Base-by-base conservation (phyloP, 805 yeast genomes). In the Teunomyces tritomae region DNA sequence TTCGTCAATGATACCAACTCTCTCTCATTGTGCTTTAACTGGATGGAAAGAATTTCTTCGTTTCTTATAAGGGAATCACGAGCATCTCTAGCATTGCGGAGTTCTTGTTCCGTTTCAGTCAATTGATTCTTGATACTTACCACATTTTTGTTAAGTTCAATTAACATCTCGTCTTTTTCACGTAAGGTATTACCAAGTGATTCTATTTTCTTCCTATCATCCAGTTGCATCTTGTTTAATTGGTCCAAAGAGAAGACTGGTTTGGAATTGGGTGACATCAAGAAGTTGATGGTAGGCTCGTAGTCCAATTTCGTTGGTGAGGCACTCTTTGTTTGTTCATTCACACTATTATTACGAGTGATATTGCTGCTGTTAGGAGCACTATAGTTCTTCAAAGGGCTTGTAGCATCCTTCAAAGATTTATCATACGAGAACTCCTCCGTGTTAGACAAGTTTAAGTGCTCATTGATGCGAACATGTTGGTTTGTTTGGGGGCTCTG, bases 261-360 rank as follows among this genome's bases (percentile, higher is more conserved):
- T 41, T 60, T 65, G 4, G 69, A 63, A 41, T 62, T 63, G n/a
- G 68, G 68, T 4, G 68, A 61, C 60, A 62, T 55, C 17, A 61
- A 45, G 40, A 66, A 58, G 49, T 65, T 64, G 9, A 62, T 60
- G 3, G 70, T 64, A 5, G 67, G 68, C 43, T 67, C 69, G 40
- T 61, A 53, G 24, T 55, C 63, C 11, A 56, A 28, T 9, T 49
- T 49, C 8, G 43, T 35, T 17, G 34, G 34, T 17, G 13, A 16
- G 8, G 8, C 60, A 9, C 44, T 46, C 14, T 50, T 56, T 26
- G 17, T 34, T 28, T 28, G 28, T 10, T 42, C 29, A n/a, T 28
- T 42, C 20, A 30, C 24, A 8, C 32, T 29, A 32, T 39, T 44
- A 5, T 45, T 28, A 17, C 40, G 40, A 10, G 40, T 24, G 13